Evolutionary conservation across 257 asterid genomes (phyloP).

Genomic region (Solanum bulbocastanum): DNA sequence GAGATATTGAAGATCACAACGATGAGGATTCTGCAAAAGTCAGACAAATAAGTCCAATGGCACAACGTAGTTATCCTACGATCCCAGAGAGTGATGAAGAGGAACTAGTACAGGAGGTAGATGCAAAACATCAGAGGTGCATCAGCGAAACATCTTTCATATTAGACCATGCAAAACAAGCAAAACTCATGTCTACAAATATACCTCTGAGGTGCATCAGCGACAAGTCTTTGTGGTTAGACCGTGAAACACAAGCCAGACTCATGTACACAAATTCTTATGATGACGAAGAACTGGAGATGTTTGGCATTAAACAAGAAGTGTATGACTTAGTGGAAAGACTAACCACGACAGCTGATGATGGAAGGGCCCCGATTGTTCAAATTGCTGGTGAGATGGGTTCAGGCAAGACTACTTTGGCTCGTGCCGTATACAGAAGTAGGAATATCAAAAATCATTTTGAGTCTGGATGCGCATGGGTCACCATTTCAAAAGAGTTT

Average conservation of each 20-base stretch:
- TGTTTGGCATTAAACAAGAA: background rate
- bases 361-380: background rate
- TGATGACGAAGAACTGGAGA: conserved; percentile 4
- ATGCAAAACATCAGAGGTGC: background rate
- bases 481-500: background rate
- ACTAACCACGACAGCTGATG: background rate
- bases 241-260: background rate
- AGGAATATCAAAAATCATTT: conserved; percentile 1
- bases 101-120: background rate
- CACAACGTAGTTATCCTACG: rapidly evolving
- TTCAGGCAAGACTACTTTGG: conserved; percentile 30
- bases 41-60: background rate
- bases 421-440: conserved; percentile 11
- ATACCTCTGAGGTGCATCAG: background rate
- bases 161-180: background rate
- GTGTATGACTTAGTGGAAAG: background rate
- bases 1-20: background rate
- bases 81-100: background rate
- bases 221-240: background rate
- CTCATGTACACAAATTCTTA: conserved; percentile 3
- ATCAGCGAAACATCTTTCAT: background rate
- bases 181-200: background rate
- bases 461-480: conserved; percentile 10
- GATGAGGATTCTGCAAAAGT: background rate
- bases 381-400: conserved; percentile 20